Conservation (phyloP, 164 flowering plant species). For the Amborella trichopoda region DNA sequence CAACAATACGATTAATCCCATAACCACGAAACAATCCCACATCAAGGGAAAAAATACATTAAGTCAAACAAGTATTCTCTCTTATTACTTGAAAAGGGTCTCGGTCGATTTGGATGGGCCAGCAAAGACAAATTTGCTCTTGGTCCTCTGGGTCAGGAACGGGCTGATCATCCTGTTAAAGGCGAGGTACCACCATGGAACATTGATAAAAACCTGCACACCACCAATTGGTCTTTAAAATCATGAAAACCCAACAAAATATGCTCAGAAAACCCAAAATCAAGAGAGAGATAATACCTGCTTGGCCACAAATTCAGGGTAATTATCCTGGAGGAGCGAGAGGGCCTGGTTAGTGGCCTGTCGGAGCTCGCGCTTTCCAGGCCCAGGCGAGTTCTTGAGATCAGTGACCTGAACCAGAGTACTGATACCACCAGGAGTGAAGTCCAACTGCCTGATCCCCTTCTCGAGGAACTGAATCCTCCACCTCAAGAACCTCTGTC, state of each 20-base stretch:
- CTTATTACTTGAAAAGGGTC: slow-evolving; percentile 70
- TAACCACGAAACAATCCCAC: not conserved
- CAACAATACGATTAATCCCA: not conserved
- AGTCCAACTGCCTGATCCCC: slow-evolving; percentile 65
- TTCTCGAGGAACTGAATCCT: slow-evolving; percentile 81
- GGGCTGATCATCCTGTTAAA: slow-evolving; percentile 70
- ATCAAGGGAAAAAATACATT: not conserved
- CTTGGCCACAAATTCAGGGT: slow-evolving; percentile 91
- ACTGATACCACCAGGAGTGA: slow-evolving; percentile 48
- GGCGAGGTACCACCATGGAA: slow-evolving; percentile 97
- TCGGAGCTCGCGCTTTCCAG: slow-evolving; percentile 44
- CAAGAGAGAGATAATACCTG: slow-evolving; percentile 37
- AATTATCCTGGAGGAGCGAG: slow-evolving; percentile 69
- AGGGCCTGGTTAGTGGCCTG: slow-evolving; percentile 61
- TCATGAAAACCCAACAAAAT: not conserved
- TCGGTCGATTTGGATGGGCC: slow-evolving; percentile 80
- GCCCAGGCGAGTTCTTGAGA: slow-evolving; percentile 70
- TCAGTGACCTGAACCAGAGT: slow-evolving; percentile 80
- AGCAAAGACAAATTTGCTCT: slow-evolving; percentile 93
- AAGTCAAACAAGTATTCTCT: not conserved
- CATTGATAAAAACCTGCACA: slow-evolving; percentile 72
- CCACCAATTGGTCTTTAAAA: not conserved
- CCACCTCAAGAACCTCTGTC: slow-evolving; percentile 55
- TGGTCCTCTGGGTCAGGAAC: slow-evolving; percentile 78
- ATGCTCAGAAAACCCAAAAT: not conserved